Percentiles rank a stretch among this genome's conserved stretches.
These are phyloP conservation scores for Corylus heterophylla DNA, from an alignment of 306 rosid species.

Conservation along the genomic window DNA sequence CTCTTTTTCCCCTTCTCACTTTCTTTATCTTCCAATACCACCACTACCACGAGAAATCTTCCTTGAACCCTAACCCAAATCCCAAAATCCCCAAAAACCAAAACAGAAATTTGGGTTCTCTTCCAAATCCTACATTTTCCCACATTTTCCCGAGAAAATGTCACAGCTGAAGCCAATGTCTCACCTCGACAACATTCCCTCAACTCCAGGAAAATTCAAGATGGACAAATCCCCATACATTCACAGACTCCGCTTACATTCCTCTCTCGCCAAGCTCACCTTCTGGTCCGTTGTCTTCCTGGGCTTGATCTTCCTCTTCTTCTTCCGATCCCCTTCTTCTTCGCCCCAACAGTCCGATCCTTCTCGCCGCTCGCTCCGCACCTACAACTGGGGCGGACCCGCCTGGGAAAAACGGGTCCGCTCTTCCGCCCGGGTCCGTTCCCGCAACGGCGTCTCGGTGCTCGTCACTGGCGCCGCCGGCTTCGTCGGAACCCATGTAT, in stretches of 20 bases:
- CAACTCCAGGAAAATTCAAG: conserved; percentile 95
- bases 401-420: conserved; percentile 87
- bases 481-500: conserved; percentile 90
- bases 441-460: conserved; percentile 65
- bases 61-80: conserved; percentile 32
- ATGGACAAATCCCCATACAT: conserved; percentile 77
- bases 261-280: conserved; percentile 73
- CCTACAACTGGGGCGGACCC: conserved; percentile 82
- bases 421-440: conserved; percentile 66
- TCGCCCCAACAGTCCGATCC: conserved; percentile 54
- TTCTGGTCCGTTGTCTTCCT: conserved; percentile 74
- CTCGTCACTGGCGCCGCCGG: conserved; percentile 94
- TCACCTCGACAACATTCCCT: conserved; percentile 70
- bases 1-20: background rate
- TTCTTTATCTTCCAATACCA: conserved; percentile 32
- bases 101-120: conserved; percentile 31
- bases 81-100: conserved; percentile 3
- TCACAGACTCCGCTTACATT: conserved; percentile 74
- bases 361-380: conserved; percentile 74
- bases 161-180: conserved; percentile 74
- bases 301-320: conserved; percentile 78
- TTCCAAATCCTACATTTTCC: conserved; percentile 29
- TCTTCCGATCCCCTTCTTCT: conserved; percentile 68
- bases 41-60: conserved; percentile 23
- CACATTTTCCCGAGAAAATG: conserved; percentile 26